These are phyloP conservation scores for Neonectria hederae DNA, from an alignment of 2,329 filamentous ascomycete genomes.

Conservation along the genomic window DNA sequence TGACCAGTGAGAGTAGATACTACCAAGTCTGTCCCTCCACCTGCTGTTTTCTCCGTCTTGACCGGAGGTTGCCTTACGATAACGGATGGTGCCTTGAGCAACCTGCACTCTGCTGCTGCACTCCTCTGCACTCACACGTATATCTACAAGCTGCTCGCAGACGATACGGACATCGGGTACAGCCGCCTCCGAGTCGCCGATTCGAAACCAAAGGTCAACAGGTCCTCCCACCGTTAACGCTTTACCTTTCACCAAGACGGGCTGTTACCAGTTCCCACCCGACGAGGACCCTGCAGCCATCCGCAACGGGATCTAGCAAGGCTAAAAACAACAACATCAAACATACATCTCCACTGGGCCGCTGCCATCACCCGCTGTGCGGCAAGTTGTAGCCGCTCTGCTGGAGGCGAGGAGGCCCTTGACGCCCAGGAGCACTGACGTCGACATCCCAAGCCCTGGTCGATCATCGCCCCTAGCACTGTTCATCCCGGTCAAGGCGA, in stretches of 20 bases:
- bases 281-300: slow-evolving; percentile 38
- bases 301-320: slow-evolving; percentile 25
- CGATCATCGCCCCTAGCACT: slow-evolving; percentile 44
- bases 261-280: slow-evolving; percentile 34
- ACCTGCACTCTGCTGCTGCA: slow-evolving; percentile 3
- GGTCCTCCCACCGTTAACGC: slow-evolving; percentile 21
- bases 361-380: slow-evolving; percentile 25
- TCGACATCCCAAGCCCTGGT: slow-evolving; percentile 41
- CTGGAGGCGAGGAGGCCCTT: slow-evolving; percentile 27
- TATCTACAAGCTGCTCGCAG: neutral
- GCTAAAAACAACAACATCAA: slow-evolving; percentile 26
- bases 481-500: slow-evolving; percentile 42
- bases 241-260: slow-evolving; percentile 23
- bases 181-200: slow-evolving; percentile 18
- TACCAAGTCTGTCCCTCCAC: neutral
- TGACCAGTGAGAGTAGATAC: slow-evolving; percentile 11
- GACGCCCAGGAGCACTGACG: slow-evolving; percentile 38
- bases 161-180: slow-evolving; percentile 18
- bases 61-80: slow-evolving; percentile 13
- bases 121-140: neutral
- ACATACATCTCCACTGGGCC: slow-evolving; percentile 24
- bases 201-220: slow-evolving; percentile 14
- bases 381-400: slow-evolving; percentile 32
- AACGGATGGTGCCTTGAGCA: slow-evolving; percentile 10
- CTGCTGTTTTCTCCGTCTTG: slow-evolving; percentile 1